Conservation (phyloP, 306 rosid genomes). For the Carpinus fangiana region DNA sequence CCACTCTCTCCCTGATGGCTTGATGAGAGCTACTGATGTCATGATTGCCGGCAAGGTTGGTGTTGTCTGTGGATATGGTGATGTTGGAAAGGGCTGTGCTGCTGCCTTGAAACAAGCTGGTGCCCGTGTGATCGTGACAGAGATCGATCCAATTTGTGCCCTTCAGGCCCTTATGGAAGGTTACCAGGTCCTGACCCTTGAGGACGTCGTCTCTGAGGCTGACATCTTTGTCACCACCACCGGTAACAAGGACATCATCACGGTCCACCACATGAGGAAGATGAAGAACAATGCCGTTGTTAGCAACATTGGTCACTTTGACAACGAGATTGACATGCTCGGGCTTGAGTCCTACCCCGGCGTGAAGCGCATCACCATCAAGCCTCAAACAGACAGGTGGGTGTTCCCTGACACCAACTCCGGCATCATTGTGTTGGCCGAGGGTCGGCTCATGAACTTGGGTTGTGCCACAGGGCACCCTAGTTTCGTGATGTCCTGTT, state of each 20-base stretch:
- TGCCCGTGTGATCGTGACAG: slow-evolving; percentile 86
- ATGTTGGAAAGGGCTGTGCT: slow-evolving; percentile 99
- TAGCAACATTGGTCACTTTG: slow-evolving; percentile 97
- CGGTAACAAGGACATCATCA: slow-evolving; percentile 97
- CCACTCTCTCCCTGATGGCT: slow-evolving; percentile 96
- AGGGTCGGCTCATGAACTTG: slow-evolving; percentile 96
- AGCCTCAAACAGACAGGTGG: slow-evolving; percentile 98
- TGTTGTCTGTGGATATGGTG: slow-evolving; percentile 86
- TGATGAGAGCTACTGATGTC: slow-evolving; percentile 97
- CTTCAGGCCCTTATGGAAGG: slow-evolving; percentile 99
- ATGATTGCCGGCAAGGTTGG: slow-evolving; percentile 98
- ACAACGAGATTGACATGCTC: slow-evolving; percentile 82
- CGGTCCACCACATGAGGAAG: slow-evolving; percentile 76
- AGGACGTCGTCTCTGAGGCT: slow-evolving; percentile 57
- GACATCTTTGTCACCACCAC: slow-evolving; percentile 96
- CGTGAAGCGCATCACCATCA: slow-evolving; percentile 79
- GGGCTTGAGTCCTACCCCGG: slow-evolving; percentile 89
- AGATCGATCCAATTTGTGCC: slow-evolving; percentile 97
- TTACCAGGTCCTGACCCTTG: slow-evolving; percentile 65
- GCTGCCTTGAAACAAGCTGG: slow-evolving; percentile 92
- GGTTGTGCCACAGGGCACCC: slow-evolving; percentile 99
- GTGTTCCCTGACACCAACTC: slow-evolving; percentile 77
- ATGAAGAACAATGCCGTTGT: slow-evolving; percentile 98
- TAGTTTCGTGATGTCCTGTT: slow-evolving; percentile 97
- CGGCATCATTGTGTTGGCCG: slow-evolving; percentile 80